Base-by-base conservation (phyloP, 2,329 filamentous ascomycete genomes). In the Rutstroemia sp. region DNA sequence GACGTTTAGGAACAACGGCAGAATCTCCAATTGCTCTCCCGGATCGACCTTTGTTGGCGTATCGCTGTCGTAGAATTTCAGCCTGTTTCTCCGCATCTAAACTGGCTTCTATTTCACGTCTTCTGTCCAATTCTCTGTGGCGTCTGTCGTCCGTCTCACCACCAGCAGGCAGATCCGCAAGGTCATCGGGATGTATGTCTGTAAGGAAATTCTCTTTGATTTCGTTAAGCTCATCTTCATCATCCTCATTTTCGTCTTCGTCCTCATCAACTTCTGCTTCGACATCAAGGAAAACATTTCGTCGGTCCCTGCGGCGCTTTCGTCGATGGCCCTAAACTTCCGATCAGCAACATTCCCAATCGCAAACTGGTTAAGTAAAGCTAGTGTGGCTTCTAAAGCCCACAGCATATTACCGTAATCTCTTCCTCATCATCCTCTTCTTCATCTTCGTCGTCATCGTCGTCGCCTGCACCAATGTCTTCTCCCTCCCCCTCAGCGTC, bases 221-320 rank as follows among this genome's bases (percentile, higher is more conserved):
- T 63, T 87, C 90, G 64, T 91, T 86, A 58, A 89, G 84, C 54
- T 95, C 91, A 64, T 95, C 90, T 64, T 96, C 92, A 51, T 95
- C 90, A 62, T 95, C 90, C 60, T 89, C 88, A 63, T 82, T 86
- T 63, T 90, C 88, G 65, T 96, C 91, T 65, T 95, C 91, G 61
- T 95, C 85, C 58, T 88, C 94, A 68, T 97, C 94, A 64, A 99
- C 94, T 74, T 96, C 94, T 71, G 94, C 94, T 78, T 99, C 94
- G 68, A 92, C 89, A 83, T 99, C 94, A 74, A 99, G 85, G 82
- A 96, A 96, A 67, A 87, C 86, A 65, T 89, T 89, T 61, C 89
- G 83, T 62, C 81, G 81, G 62, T 88, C 84, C 71, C 85, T 86
- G 68, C 79, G 74, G 57, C 92, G 88, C 73, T 97, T 97, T 65